Base-by-base conservation (phyloP, 1,284 basidiomycete species). In the Ceratobasidium sp. region DNA sequence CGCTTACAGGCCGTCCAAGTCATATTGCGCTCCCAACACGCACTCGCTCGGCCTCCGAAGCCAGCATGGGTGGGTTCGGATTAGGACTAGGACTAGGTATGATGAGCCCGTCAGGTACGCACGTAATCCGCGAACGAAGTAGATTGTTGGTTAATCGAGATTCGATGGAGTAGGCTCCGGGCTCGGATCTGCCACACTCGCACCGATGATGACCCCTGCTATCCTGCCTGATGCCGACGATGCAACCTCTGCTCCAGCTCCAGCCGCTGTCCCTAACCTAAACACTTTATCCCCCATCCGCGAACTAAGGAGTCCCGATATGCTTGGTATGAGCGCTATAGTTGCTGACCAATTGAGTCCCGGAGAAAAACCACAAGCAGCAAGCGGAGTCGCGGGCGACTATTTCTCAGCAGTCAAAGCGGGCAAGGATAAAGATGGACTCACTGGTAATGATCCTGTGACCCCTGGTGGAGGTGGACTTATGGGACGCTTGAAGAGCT, bases 401-500 rank as follows among this genome's bases (percentile, higher is more conserved):
- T 69, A 53, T 56, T 75, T 73, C 50, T 75, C 71, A 14, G 60
- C 69, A 14, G 36, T 45, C 33, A 67, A 63, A 31, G 27, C 44
- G 17, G 54, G 64, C 9, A 67, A 53, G 33, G 65, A 59, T 1
- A 57, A 44, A 45, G 64, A 75, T 15, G 45, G 22, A 7, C 19
- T 41, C n/a, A 62, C 41, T 9, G 41, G 41, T 2, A 44, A 33
- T 17, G 31, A 53, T n/a, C 73, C 73, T 14, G 36, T 59, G 62
- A 91, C 89, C 0, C 90, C 92, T 5, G 84, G 83, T 19, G 84
- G 83, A 19, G 84, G 89, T 47, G 88, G 90, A 2, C 84, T 95
- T 62, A 95, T 95, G 88, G 92, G 93, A 1, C 87, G 91, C 74
- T 83, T 96, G 77, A 94, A 91, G 82, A 91, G 84, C 75, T 89